phyloP scores from a whole-genome alignment of 2,329 filamentous ascomycete genomes.

The Delphinella strobiligena region DNA sequence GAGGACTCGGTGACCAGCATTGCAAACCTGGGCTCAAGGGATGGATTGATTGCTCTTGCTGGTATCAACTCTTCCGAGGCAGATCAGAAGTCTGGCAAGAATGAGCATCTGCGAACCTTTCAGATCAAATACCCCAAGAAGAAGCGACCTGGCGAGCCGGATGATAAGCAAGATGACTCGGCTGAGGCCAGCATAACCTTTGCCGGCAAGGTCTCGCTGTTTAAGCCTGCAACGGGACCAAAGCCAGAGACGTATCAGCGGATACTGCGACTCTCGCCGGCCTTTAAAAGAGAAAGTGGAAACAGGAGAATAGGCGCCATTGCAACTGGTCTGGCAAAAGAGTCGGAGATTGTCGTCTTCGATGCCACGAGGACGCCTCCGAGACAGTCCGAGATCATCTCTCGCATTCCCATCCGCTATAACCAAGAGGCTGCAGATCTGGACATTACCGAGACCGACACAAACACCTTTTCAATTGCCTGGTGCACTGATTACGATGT shows the following conservation, averaged over 20 bases:
- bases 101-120: slow-evolving; percentile 74
- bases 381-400: slow-evolving; percentile 39
- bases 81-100: slow-evolving; percentile 62
- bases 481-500: slow-evolving; percentile 72
- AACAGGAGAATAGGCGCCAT: slow-evolving; percentile 60
- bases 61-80: slow-evolving; percentile 73
- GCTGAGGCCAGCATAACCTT: slow-evolving; percentile 27
- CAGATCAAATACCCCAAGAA: slow-evolving; percentile 44
- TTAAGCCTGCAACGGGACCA: slow-evolving; percentile 29
- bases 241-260: slow-evolving; percentile 50
- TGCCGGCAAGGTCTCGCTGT: slow-evolving; percentile 40
- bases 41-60: slow-evolving; percentile 48
- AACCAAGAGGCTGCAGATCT: slow-evolving; percentile 54
- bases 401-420: slow-evolving; percentile 38
- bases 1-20: slow-evolving; percentile 86
- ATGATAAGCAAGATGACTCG: slow-evolving; percentile 20
- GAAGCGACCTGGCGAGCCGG: slow-evolving; percentile 27
- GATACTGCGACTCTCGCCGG: slow-evolving; percentile 44
- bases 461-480: slow-evolving; percentile 54
- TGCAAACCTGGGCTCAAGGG: slow-evolving; percentile 51
- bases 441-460: slow-evolving; percentile 52
- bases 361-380: slow-evolving; percentile 48
- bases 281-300: slow-evolving; percentile 35
- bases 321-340: slow-evolving; percentile 60
- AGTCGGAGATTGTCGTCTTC: slow-evolving; percentile 72